Base-by-base conservation (phyloP, 2,329 filamentous ascomycete species). In the Aspergillus ustus region DNA sequence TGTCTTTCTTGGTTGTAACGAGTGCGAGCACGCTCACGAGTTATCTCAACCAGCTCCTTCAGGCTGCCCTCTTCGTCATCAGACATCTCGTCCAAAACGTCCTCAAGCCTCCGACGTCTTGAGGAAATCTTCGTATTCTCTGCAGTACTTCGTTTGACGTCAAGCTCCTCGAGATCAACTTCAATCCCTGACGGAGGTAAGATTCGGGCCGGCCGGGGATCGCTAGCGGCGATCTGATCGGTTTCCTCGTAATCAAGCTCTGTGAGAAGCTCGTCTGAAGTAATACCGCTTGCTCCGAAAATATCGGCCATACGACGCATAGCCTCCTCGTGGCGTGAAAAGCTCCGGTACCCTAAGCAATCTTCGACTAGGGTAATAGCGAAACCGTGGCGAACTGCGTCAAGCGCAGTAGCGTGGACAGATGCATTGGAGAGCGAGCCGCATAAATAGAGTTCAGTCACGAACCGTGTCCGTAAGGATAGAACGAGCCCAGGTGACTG, bases 371-470 rank as follows among this genome's bases (percentile, higher is more conserved):
- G 81, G 5, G 91, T 95, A 70, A 97, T 92, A n/a, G 87, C 83
- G 70, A 96, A 88, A 4, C 93, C 95, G 75, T 97, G 91, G 20
- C 90, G 87, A 1, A 92, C 93, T 11, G 94, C 95, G 72, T 97
- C 95, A 65, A 96, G 83, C 3, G 93, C 93, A 1, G 94, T 97
- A 7, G 95, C 94, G 73, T 95, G 93, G 51, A 98, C 89, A 34
- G 93, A 93, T 40, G 96, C 82, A 70, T 98, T 97, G 48, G 90
- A 91, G 52, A 96, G 84, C 49, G 91, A 90, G 22, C 95, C 95
- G 71, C 91, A 96, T 25, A 98, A 86, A 76, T 91, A 97, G 13
- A 99, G 81, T 70, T 97, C 91, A 2, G 93, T 97, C 61, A 96
- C 87, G 67, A 97, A 89, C 65, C 89, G 91, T n/a, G 88, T 88